Evolutionary conservation across 108 stramenopile genomes (phyloP).

Genomic region (Skeletonema tropicum): DNA sequence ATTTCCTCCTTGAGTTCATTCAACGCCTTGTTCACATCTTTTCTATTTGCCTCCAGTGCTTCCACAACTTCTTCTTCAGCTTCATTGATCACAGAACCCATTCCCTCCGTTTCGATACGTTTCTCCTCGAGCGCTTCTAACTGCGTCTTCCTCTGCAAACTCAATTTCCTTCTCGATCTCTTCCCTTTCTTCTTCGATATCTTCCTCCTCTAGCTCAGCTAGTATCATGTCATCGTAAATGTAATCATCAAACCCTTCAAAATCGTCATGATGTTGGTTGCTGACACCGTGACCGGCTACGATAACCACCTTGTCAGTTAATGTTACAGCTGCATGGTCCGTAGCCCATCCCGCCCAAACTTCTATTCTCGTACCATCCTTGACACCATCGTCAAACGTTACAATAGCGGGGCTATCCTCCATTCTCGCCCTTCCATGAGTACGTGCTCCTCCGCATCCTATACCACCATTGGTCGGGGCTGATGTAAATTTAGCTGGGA

Average conservation of each 20-base stretch:
- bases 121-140: slow-evolving; percentile 42
- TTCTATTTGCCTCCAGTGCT: slow-evolving; percentile 13
- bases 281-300: slow-evolving; percentile 12
- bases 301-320: slow-evolving; percentile 55
- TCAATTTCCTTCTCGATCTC: slow-evolving; percentile 25
- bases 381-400: not conserved
- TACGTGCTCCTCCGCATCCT: too few relatives aligned
- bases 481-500: too few relatives aligned
- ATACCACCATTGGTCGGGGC: too few relatives aligned
- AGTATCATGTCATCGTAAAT: slow-evolving; percentile 21
- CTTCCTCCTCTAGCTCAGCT: slow-evolving; percentile 37
- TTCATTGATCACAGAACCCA: slow-evolving; percentile 16
- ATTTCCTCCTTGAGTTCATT: slow-evolving; percentile 41
- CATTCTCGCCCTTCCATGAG: too few relatives aligned
- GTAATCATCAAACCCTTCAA: slow-evolving; percentile 14
- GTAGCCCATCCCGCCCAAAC: slow-evolving; percentile 81
- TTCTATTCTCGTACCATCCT: slow-evolving; percentile 30
- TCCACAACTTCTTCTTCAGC: slow-evolving; percentile 40
- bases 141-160: slow-evolving; percentile 31
- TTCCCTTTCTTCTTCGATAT: slow-evolving; percentile 32
- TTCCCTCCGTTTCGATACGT: slow-evolving; percentile 23
- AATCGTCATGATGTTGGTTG: not conserved
- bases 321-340: slow-evolving; percentile 70
- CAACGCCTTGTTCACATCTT: slow-evolving; percentile 37
- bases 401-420: not conserved